These are phyloP conservation scores for Leptodontidium sp. DNA, from an alignment of 2,329 filamentous ascomycete genomes.

Conservation along the genomic window DNA sequence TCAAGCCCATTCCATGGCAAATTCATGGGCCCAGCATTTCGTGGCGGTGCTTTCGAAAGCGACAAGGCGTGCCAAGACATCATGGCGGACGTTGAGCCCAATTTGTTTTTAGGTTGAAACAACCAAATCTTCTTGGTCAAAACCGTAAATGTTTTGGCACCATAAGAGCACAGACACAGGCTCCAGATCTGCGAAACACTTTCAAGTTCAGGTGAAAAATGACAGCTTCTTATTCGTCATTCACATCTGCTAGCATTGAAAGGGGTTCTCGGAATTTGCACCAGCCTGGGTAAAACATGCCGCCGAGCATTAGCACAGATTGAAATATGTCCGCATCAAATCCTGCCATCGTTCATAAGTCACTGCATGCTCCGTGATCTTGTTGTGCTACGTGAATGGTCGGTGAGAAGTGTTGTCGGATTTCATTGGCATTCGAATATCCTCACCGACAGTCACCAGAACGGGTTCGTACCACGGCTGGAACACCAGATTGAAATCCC, in stretches of 20 bases:
- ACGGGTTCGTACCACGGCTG: neutral
- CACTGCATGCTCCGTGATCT: slow-evolving; percentile 2
- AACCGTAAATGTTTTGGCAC: slow-evolving; percentile 11
- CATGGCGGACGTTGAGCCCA: neutral
- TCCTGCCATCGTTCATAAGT: slow-evolving; percentile 2
- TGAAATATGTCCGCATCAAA: neutral
- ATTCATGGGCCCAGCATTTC: neutral
- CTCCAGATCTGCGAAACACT: neutral
- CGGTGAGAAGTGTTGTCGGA: slow-evolving; percentile 4
- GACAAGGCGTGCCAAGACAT: neutral
- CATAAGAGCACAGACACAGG: slow-evolving; percentile 4
- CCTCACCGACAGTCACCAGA: slow-evolving; percentile 1
- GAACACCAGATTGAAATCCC: neutral
- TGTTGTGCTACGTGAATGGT: slow-evolving; percentile 12
- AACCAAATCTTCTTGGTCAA: slow-evolving; percentile 8
- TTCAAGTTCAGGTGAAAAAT: neutral
- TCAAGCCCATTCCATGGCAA: neutral
- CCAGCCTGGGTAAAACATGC: neutral
- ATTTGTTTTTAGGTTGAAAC: slow-evolving; percentile 13
- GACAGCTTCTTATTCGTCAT: neutral
- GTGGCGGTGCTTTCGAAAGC: no score
- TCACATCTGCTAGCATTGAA: neutral
- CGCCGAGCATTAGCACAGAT: slow-evolving; percentile 12
- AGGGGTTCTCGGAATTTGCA: neutral
- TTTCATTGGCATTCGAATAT: slow-evolving; percentile 10